phyloP scores from a whole-genome alignment of 2,329 filamentous ascomycete species.

The Cladosporium sp. region DNA sequence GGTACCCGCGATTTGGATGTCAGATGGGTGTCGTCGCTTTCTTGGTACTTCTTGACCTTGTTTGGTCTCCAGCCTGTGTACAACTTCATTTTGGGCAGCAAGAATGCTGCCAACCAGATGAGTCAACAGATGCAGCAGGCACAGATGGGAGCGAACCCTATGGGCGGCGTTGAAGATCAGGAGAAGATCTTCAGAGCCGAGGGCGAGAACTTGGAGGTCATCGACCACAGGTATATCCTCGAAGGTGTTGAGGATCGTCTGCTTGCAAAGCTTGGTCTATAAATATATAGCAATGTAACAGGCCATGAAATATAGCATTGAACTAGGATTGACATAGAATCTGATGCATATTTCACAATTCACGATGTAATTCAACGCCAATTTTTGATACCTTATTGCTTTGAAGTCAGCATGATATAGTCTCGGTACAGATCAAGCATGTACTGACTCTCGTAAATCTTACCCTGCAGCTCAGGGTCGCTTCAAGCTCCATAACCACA shows the following conservation, averaged over 20 bases:
- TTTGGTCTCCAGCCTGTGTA: constrained; percentile 97
- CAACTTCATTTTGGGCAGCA: constrained; percentile 91
- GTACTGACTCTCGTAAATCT: neutral
- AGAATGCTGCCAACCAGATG: constrained; percentile 88
- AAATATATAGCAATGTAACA: constrained; percentile 1
- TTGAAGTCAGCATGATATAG: too few relatives aligned
- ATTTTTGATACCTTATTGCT: too few relatives aligned
- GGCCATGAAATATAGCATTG: neutral
- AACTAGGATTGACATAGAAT: too few relatives aligned
- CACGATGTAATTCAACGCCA: neutral
- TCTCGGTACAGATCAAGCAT: too few relatives aligned
- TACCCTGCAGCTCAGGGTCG: neutral
- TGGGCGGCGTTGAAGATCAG: constrained; percentile 87
- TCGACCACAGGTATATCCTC: constrained; percentile 88
- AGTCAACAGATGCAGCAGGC: constrained; percentile 34
- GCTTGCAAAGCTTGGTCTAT: constrained; percentile 43
- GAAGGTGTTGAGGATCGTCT: constrained; percentile 84
- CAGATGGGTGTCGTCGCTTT: constrained; percentile 96
- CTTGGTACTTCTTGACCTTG: constrained; percentile 97
- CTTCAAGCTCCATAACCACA: too few relatives aligned
- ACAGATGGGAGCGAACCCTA: constrained; percentile 66
- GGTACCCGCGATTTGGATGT: constrained; percentile 95
- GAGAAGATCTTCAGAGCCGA: constrained; percentile 93
- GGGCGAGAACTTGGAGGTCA: constrained; percentile 90
- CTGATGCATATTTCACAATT: too few relatives aligned